These are phyloP conservation scores for Cryptococcus sp. DNA, from an alignment of 1,284 basidiomycete species.

Conservation along the genomic window DNA sequence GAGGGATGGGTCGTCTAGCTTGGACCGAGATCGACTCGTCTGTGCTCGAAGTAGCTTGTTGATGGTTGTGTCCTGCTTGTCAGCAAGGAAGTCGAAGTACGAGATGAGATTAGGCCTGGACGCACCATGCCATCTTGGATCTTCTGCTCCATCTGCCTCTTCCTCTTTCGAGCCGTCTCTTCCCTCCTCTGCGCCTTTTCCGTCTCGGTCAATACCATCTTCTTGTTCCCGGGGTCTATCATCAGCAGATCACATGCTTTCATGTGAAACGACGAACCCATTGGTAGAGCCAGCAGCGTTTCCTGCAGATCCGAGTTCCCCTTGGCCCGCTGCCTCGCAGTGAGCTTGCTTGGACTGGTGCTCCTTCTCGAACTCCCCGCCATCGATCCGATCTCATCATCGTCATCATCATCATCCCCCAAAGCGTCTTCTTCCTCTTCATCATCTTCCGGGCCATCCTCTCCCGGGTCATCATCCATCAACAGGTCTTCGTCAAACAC, in stretches of 20 bases:
- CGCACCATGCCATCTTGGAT: slow-evolving; percentile 83
- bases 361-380: slow-evolving; percentile 5
- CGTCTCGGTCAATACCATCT: slow-evolving; percentile 65
- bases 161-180: slow-evolving; percentile 78
- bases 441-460: slow-evolving; percentile 3
- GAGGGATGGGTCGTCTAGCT: slow-evolving; percentile 53
- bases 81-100: background rate
- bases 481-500: slow-evolving; percentile 7
- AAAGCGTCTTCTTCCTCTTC: slow-evolving; percentile 7
- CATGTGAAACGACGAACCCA: slow-evolving; percentile 12
- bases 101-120: slow-evolving; percentile 4
- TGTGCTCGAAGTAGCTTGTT: slow-evolving; percentile 86
- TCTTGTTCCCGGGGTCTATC: slow-evolving; percentile 58
- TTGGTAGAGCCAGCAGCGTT: slow-evolving; percentile 23
- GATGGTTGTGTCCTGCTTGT: slow-evolving; percentile 63
- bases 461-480: slow-evolving; percentile 6
- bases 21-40: slow-evolving; percentile 59
- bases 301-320: slow-evolving; percentile 25
- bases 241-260: background rate
- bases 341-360: slow-evolving; percentile 26
- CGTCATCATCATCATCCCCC: slow-evolving; percentile 3
- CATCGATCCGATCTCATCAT: slow-evolving; percentile 1
- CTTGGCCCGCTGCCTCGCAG: slow-evolving; percentile 31
- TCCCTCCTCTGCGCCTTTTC: slow-evolving; percentile 74
- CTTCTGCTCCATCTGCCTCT: slow-evolving; percentile 80